Conservation (phyloP, 352 stramenopile species). For the Phytopythium delawarense region DNA sequence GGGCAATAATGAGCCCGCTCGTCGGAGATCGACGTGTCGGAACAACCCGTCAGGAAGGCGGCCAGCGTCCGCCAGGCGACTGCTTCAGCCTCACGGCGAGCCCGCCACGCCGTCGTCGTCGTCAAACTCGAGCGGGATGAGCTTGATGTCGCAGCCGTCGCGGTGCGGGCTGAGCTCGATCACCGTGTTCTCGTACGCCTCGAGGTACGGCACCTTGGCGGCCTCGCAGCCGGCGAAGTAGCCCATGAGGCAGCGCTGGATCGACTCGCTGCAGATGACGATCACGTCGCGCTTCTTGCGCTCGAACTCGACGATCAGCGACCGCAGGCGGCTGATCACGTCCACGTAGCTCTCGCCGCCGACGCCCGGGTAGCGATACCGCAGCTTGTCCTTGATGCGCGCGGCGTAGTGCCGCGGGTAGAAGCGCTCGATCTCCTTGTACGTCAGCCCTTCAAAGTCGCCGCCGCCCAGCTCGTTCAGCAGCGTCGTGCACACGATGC, state of each 20-base stretch:
- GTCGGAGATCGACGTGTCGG: neutral
- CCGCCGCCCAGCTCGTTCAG: constrained; percentile 90
- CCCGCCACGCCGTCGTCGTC: constrained; percentile 9
- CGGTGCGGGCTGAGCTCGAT: constrained; percentile 80
- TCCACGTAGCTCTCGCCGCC: constrained; percentile 93
- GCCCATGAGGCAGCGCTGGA: constrained; percentile 72
- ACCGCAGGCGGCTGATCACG: constrained; percentile 89
- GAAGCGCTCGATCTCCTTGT: constrained; percentile 74
- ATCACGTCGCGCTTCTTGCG: constrained; percentile 86
- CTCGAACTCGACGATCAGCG: constrained; percentile 92
- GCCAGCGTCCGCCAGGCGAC: neutral
- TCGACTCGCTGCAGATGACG: constrained; percentile 81
- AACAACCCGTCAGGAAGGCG: neutral
- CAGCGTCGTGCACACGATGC: constrained; percentile 83
- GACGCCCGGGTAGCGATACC: constrained; percentile 87
- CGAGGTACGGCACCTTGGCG: constrained; percentile 63
- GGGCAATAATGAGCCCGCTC: constrained; percentile 5
- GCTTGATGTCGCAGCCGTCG: constrained; percentile 82
- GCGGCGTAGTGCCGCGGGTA: constrained; percentile 88
- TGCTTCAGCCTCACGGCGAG: neutral
- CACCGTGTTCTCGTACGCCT: constrained; percentile 65
- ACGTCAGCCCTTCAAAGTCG: constrained; percentile 88
- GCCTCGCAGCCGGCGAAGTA: constrained; percentile 79
- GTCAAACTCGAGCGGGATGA: constrained; percentile 66
- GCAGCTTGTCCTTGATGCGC: constrained; percentile 88